A percentile compares a stretch with the other conserved stretches of the same genome.
Evolutionary conservation across 495 filamentous ascomycete genomes (phyloP).

Genomic region (Penicillium goetzii): DNA sequence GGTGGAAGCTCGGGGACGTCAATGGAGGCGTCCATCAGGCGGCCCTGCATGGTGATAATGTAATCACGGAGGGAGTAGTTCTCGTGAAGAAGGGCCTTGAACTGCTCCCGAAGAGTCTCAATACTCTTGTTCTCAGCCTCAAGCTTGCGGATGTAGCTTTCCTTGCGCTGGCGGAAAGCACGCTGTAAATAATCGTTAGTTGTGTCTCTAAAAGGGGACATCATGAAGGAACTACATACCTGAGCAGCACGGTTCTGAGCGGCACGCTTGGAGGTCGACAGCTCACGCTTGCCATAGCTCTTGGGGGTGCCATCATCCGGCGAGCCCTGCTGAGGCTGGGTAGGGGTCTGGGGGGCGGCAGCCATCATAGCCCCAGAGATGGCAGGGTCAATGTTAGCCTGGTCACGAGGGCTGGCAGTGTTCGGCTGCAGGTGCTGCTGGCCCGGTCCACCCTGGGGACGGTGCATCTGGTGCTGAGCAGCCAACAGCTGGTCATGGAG

Average conservation of each 20-base stretch:
- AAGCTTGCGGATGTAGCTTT: constrained; percentile 95
- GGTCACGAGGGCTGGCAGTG: constrained; percentile 50
- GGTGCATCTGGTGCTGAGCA: constrained; percentile 51
- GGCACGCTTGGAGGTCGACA: constrained; percentile 92
- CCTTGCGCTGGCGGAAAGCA: constrained; percentile 96
- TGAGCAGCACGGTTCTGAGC: constrained; percentile 97
- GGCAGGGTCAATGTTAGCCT: constrained; percentile 56
- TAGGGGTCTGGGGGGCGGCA: constrained; percentile 43
- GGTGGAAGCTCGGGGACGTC: constrained; percentile 82
- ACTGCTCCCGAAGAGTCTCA: constrained; percentile 67
- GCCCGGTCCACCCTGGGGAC: constrained; percentile 38
- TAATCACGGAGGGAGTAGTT: constrained; percentile 92
- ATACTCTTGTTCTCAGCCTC: constrained; percentile 87
- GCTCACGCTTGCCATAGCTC: constrained; percentile 75
- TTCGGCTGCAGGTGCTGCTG: constrained; percentile 50
- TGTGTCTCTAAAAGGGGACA: background rate
- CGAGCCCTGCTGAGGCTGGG: constrained; percentile 36
- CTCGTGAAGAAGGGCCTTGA: constrained; percentile 76
- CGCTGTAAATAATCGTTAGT: constrained; percentile 47
- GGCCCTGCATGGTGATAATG: constrained; percentile 84
- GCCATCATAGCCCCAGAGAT: constrained; percentile 53
- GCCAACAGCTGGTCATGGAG: constrained; percentile 60
- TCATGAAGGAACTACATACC: constrained; percentile 55
- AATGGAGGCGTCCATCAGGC: constrained; percentile 80
- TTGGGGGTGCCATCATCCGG: constrained; percentile 48